Evolutionary conservation across 2,329 filamentous ascomycete species (phyloP).

Genomic region (Monilinia laxa): DNA sequence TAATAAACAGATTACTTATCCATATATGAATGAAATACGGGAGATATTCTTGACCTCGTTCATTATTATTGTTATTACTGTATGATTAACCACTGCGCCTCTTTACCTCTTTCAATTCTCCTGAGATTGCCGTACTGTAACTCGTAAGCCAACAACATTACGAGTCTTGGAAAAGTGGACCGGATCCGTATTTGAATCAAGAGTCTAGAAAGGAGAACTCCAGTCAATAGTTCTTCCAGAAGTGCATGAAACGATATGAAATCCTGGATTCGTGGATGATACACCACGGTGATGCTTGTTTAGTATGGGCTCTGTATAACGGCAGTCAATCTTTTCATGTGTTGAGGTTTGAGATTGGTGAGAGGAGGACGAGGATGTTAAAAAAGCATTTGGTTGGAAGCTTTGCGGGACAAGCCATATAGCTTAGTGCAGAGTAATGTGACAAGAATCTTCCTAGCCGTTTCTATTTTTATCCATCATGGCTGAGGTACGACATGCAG

Average conservation of each 20-base stretch:
- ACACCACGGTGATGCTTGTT: slow-evolving; percentile 16
- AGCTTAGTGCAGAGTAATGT: too few species aligned
- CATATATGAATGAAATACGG: too few species aligned
- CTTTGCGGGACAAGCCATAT: too few species aligned
- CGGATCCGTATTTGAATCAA: slow-evolving; percentile 15
- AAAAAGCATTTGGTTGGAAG: too few species aligned
- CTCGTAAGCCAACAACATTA: slow-evolving; percentile 20
- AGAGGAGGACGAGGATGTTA: too few species aligned
- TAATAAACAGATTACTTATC: too few species aligned
- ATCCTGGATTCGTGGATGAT: neutral
- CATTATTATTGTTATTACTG: neutral
- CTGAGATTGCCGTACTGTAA: slow-evolving; percentile 9
- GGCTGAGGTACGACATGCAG: too few species aligned
- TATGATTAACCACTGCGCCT: slow-evolving; percentile 18
- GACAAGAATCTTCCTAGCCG: too few species aligned
- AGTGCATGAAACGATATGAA: slow-evolving; percentile 9
- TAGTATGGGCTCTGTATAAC: neutral
- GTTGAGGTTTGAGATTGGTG: too few species aligned
- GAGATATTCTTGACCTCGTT: neutral
- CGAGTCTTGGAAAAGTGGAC: slow-evolving; percentile 26
- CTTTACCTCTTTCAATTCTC: slow-evolving; percentile 14
- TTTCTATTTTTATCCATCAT: too few species aligned
- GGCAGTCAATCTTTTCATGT: too few species aligned
- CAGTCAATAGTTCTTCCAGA: slow-evolving; percentile 14
- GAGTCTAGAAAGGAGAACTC: slow-evolving; percentile 16